Evolutionary conservation across 1,139 yeast genomes (phyloP).

Genomic region (Starmera stellimalicola): DNA sequence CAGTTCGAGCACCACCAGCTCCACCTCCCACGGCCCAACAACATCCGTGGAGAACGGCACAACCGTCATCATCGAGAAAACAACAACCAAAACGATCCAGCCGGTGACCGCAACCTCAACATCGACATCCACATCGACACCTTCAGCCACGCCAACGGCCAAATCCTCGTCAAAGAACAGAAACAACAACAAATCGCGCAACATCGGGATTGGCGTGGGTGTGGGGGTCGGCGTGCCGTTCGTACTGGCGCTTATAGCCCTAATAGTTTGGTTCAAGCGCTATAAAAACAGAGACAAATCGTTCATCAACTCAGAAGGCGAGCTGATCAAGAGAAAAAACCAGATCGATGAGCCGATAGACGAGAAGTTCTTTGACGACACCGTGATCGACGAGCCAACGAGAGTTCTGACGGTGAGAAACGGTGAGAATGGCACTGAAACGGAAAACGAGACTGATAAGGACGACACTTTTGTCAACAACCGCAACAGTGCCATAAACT

Average conservation of each 20-base stretch:
- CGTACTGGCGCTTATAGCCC: conserved; percentile 11
- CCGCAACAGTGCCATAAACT: conserved; percentile 1
- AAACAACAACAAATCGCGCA: conserved; percentile 31
- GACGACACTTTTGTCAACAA: conserved; percentile 1
- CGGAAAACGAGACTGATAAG: background rate
- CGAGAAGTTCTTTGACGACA: conserved; percentile 17
- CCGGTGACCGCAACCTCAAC: conserved; percentile 12
- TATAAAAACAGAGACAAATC: conserved; percentile 22
- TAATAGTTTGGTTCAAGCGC: conserved; percentile 19
- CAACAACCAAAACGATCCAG: conserved; percentile 19
- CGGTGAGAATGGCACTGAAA: background rate
- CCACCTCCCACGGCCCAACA: conserved; percentile 6
- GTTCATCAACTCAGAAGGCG: conserved; percentile 31
- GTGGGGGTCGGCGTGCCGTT: conserved; percentile 31
- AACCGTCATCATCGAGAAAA: conserved; percentile 22
- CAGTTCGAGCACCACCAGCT: background rate
- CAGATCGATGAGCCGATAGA: conserved; percentile 17
- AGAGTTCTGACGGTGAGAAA: conserved; percentile 6
- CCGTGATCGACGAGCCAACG: conserved; percentile 15
- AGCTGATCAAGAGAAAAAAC: conserved; percentile 20
- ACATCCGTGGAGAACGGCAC: conserved; percentile 23
- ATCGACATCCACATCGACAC: conserved; percentile 7
- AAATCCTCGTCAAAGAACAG: conserved; percentile 16
- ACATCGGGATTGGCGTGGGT: conserved; percentile 40
- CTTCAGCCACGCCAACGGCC: conserved; percentile 12